Conservation (phyloP, 306 rosid species). For the Castanea mollissima region DNA sequence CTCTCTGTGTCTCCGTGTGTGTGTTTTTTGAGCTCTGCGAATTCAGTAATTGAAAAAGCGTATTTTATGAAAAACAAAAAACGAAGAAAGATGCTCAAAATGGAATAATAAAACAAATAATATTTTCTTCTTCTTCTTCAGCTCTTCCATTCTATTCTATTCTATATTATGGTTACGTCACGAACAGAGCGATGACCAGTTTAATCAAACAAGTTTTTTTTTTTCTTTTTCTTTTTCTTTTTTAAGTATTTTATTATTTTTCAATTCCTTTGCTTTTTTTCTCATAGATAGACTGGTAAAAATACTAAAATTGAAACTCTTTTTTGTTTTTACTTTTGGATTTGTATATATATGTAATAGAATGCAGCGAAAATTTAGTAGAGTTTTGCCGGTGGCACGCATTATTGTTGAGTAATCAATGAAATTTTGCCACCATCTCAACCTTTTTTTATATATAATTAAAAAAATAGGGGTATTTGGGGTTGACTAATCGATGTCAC, state of each 20-base stretch:
- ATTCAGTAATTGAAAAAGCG: neutral
- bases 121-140: conserved; percentile 10
- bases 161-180: conserved; percentile 17
- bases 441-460: too few species aligned
- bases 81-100: neutral
- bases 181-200: neutral
- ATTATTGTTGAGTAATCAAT: neutral
- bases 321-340: too few species aligned
- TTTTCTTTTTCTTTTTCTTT: neutral
- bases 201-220: neutral
- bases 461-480: too few species aligned
- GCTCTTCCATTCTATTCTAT: conserved; percentile 10
- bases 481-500: too few species aligned
- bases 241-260: too few species aligned
- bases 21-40: neutral
- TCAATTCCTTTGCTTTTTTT: too few species aligned
- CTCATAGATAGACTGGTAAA: neutral
- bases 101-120: neutral
- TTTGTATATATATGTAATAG: too few species aligned
- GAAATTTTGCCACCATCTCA: neutral
- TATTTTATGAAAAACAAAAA: neutral
- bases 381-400: neutral
- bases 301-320: neutral
- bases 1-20: neutral
- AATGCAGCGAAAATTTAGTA: conserved; percentile 3